Evolutionary conservation across 2,329 filamentous ascomycete species (phyloP).

Genomic region (Didymella pomorum): DNA sequence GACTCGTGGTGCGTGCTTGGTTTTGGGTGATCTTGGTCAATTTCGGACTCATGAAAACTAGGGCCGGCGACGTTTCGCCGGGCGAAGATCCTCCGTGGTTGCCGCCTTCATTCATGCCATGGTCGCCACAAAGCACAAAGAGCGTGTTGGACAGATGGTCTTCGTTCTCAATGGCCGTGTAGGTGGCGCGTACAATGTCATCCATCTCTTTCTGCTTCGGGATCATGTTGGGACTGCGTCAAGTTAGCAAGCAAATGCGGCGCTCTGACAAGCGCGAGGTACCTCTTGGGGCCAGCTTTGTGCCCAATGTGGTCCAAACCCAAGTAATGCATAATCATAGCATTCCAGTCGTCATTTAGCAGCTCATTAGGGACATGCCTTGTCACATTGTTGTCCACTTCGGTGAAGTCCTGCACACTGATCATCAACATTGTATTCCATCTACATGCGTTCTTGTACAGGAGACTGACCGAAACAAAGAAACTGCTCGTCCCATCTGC

Average conservation of each 20-base stretch:
- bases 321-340: conserved; percentile 93
- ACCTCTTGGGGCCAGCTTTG: conserved; percentile 89
- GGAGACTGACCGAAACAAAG: conserved; percentile 84
- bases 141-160: conserved; percentile 78
- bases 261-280: neutral
- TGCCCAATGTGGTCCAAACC: conserved; percentile 98
- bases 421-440: conserved; percentile 43
- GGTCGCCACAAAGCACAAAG: conserved; percentile 88
- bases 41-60: conserved; percentile 90
- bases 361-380: conserved; percentile 84
- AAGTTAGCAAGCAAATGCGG: conserved; percentile 20
- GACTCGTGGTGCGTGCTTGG: conserved; percentile 51
- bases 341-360: conserved; percentile 81
- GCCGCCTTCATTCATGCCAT: conserved; percentile 99
- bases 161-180: conserved; percentile 74
- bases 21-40: conserved; percentile 64
- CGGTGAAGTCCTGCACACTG: conserved; percentile 81
- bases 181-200: conserved; percentile 77
- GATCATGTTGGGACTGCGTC: conserved; percentile 79
- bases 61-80: conserved; percentile 90
- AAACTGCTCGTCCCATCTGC: conserved; percentile 96
- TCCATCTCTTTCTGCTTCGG: conserved; percentile 97
- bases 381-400: conserved; percentile 98
- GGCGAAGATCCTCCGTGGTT: conserved; percentile 95
- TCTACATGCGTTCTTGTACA: conserved; percentile 40